Evolutionary conservation across 345 rosid species (phyloP), one percentile per base, ranked within the genome.

Genomic region (Corymbia maculata): DNA sequence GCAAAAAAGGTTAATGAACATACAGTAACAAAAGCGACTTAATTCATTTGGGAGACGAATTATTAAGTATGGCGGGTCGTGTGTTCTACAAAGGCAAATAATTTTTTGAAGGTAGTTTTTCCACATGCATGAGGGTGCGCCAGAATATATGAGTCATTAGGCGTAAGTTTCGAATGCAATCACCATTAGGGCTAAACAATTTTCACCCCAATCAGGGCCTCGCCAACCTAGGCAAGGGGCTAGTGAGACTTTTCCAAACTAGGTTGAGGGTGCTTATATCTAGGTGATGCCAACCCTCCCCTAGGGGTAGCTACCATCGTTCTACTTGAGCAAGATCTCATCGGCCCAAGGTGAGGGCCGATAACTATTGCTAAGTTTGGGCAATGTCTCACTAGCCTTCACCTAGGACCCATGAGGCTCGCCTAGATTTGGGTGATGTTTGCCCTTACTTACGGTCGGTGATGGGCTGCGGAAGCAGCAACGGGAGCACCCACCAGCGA

Each of bases 281-380:
- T 0, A 36, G 5, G 2, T 2, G 2, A 53, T 53, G 22, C 4
- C 3, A 0, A 13, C 36, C 36, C 16, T 26, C 4, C 8, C 36
- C 4, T 28, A 3, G 2, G 70, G 32, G 0, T 3, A 0, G 4
- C 7, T 13, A 64, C 30, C 32, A 64, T 64, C 2, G 4, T 2
- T 5, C 6, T 6, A 16, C 4, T n/a, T 13, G 30, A 7, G 70
- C 30, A 7, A 64, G 36, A 17, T 4, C 8, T 64, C 3, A 32
- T 15, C 2, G n/a, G 2, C 32, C 68, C 6, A 5, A 61, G 6
- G 32, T 2, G 0, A 61, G 32, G 16, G 30, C 16, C 16, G 0
- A 3, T 4, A 28, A 61, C 16, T 8, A 2, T 61, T 7, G 1
- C 15, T 61, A 61, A 32, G 15, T 16, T 53, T 0, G 2, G 8